Evolutionary conservation across 345 rosid species (phyloP).

Genomic region (Rhodamnia argentea): DNA sequence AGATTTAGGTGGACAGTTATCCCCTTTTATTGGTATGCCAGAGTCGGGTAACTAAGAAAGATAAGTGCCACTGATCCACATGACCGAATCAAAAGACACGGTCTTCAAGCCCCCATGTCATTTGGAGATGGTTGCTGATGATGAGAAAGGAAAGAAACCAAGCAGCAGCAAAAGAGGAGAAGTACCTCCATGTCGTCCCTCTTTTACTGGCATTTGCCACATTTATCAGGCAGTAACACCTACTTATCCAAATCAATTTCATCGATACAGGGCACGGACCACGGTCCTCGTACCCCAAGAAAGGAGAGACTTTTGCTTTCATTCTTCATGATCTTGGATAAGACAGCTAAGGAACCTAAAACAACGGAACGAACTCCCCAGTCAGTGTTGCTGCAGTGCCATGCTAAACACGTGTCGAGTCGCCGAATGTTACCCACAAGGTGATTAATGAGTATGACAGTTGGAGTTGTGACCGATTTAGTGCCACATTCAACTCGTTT

Average conservation of each 20-base stretch:
- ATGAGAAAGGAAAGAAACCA: neutral
- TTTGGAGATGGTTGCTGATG: neutral
- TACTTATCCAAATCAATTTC: neutral
- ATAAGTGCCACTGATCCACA: neutral
- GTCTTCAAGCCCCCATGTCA: neutral
- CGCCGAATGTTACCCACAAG: neutral
- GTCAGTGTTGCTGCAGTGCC: neutral
- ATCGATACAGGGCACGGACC: neutral
- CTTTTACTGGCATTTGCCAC: neutral
- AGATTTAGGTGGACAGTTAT: no score
- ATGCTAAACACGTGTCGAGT: neutral
- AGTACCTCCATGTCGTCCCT: neutral
- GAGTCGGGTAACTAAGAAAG: neutral
- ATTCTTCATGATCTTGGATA: neutral
- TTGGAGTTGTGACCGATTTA: neutral
- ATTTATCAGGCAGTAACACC: neutral
- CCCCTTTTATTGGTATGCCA: neutral
- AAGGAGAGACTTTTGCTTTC: neutral
- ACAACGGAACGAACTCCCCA: neutral
- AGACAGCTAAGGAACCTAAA: neutral
- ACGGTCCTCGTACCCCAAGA: neutral
- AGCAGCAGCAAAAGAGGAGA: neutral
- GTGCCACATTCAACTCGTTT: neutral
- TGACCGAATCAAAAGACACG: neutral
- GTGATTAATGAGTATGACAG: neutral